A percentile compares a stretch with the other conserved stretches of the same genome.
Evolutionary conservation across 306 rosid species (phyloP).

Genomic region (Trifolium subterraneum): DNA sequence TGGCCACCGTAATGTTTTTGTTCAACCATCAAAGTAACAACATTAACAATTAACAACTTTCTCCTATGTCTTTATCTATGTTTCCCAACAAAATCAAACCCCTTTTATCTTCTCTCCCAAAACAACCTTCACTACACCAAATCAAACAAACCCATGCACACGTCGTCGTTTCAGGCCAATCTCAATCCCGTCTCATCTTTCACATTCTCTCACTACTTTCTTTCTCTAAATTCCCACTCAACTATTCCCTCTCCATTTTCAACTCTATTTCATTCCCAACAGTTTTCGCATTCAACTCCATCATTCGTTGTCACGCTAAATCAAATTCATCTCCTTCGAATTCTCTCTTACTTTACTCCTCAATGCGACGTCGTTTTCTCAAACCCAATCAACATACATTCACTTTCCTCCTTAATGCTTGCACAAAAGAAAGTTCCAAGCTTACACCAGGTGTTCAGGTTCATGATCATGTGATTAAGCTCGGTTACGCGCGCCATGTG

Average conservation of each 20-base stretch:
- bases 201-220: conserved; percentile 64
- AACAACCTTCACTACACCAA: conserved; percentile 51
- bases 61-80: neutral
- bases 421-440: neutral
- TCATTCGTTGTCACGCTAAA: conserved; percentile 69
- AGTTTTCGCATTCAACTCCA: conserved; percentile 68
- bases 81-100: neutral
- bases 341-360: conserved; percentile 55
- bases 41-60: neutral
- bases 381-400: conserved; percentile 73
- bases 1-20: neutral
- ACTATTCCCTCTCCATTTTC: conserved; percentile 56
- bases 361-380: conserved; percentile 43
- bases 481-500: conserved; percentile 58
- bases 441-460: conserved; percentile 51
- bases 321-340: conserved; percentile 42
- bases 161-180: conserved; percentile 54
- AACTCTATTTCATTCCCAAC: conserved; percentile 45
- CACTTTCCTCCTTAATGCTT: conserved; percentile 72
- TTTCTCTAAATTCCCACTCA: conserved; percentile 27
- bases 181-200: conserved; percentile 46
- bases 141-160: conserved; percentile 70
- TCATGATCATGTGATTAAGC: conserved; percentile 58
- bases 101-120: conserved; percentile 40
- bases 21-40: neutral